Evolutionary conservation across 1,284 basidiomycete genomes (phyloP), one percentile per base, ranked within the genome.

Genomic region (Sporisorium reilianum): DNA sequence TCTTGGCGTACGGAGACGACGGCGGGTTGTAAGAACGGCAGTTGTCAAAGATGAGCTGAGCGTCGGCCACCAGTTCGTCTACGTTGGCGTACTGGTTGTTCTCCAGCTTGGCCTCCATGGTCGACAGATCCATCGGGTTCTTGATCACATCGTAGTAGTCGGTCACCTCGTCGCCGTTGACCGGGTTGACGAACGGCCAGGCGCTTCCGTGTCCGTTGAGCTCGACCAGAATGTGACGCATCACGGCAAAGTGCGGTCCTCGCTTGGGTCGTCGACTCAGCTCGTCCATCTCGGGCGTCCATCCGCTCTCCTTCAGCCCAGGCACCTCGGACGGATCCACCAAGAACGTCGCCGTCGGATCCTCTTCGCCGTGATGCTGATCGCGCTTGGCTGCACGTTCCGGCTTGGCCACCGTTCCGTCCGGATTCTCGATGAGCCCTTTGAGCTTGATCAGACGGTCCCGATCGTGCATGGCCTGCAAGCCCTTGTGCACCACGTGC

Each of bases 111-210:
- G 91, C 89, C 82, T 95, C 92, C 91, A 99, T 97, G 2, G 93
- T 97, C 56, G 88, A 88, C 64, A 99, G 89, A 85, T 99, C 96
- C 95, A 99, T 98, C 0, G 96, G 96, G 60, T 91, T 88, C 80
- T 91, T 92, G 85, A 98, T 92, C 55, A 95, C 91, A 20, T 93
- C 90, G 85, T 95, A 94, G 84, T 99, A 99, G 84, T 97, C 96
- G 5, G 89, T 85, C 23, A 97, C 96, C 69, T 97, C 93, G 20
- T 91, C 90, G 1, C 85, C 87, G 80, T 92, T 92, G 54, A 99
- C 95, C 14, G 95, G 94, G 41, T 88, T 85, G 22, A 88, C 87
- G 86, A 97, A 97, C 3, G 96, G 91, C 95, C 97, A 99, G 0
- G 93, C 89, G 30, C 90, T 89, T 7, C 91, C 89, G 82, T 97